Evolutionary conservation across 2,329 filamentous ascomycete species (phyloP), one percentile per base, ranked within the genome.

Genomic region (Colletotrichum sp.): DNA sequence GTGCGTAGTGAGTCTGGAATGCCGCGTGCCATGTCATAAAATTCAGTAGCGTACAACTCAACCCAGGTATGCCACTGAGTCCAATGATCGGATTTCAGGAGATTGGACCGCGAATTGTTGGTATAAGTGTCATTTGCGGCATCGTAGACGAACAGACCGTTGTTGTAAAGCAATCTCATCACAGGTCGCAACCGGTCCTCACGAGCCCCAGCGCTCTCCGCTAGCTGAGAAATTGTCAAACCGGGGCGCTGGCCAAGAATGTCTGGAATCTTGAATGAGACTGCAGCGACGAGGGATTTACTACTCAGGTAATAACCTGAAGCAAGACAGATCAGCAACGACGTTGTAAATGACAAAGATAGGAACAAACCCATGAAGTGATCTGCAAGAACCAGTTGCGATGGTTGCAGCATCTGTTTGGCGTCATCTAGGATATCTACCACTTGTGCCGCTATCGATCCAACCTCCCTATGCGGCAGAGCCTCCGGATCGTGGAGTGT

Each of bases 11-110:
- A 78, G 1, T 67, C 77, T 0, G 85, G 86, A 34, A 88, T 85
- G 6, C 85, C 84, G 5, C 82, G 78, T 0, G 85, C 84, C 48
- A 86, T 85, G 74, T 87, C 84, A 78, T 87, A 88, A 78, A 87
- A 87, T 66, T 86, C 78, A 72, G 84, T 85, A 8, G 84, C 86
- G 74, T 87, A 87, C 3, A 88, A 80, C 3, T 82, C 79, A 3
- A 86, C 85, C 87, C 86, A 88, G 74, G 83, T 83, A 25, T 79
- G 83, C 86, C 86, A 88, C 76, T 86, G 84, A 0, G 85, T 87
- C 86, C 86, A 87, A 77, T 88, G 86, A 66, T 83, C 79, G 3
- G 77, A 75, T 0, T 61, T 69, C 3, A 88, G 80, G 6, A 87
- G 79, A 1, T 66, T 64, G 0, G 86, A 87, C 3, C 78, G 68